Base-by-base conservation (phyloP, 352 stramenopile genomes). In the Pythium aristosporum region DNA sequence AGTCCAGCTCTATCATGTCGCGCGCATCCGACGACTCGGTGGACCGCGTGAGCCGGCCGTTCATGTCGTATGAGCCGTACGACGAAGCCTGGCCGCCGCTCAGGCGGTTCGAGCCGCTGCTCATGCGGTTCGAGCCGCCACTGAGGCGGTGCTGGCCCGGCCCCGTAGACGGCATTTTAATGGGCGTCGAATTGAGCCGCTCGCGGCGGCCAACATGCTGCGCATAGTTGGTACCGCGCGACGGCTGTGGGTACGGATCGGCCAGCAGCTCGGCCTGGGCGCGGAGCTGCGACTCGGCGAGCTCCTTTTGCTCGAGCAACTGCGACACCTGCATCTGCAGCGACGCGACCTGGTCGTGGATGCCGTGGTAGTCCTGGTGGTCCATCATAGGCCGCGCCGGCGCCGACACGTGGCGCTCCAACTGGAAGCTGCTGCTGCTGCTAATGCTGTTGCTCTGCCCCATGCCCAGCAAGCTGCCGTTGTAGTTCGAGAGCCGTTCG, bases 281-380 rank as follows among this genome's bases (percentile, higher is more conserved):
- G 18, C 85, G 85, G 21, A 96, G 57, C 61, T 91, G 80, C 36
- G 78, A 82, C 62, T 96, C 83, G 1, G 85, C 87, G 54, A 88
- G 64, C 58, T 94, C 76, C 32, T 96, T 96, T 65, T 96, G 82
- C 67, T 94, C 85, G 75, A 96, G 82, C 6, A 96, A 79, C 64
- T 87, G 69, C 20, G 81, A 84, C 5, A 96, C 85, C 51, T 94
- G 85, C 61, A 91, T 87, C 71, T 96, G 87, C n/a, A 96, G 65
- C 75, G 67, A 82, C 51, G 80, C 84, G 9, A 96, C 87, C 63
- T 94, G 85, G 68, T 90, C 72, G 51, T 92, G 86, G 23, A 96
- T 83, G 15, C 72, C 78, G 28, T 79, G 67, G 61, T 82, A 85
- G 5, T 69, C 47, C 21, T 52, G 48, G 39, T 46, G 39, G 44